Conservation (phyloP, 345 rosid genomes). For the Erodium maritimum region DNA sequence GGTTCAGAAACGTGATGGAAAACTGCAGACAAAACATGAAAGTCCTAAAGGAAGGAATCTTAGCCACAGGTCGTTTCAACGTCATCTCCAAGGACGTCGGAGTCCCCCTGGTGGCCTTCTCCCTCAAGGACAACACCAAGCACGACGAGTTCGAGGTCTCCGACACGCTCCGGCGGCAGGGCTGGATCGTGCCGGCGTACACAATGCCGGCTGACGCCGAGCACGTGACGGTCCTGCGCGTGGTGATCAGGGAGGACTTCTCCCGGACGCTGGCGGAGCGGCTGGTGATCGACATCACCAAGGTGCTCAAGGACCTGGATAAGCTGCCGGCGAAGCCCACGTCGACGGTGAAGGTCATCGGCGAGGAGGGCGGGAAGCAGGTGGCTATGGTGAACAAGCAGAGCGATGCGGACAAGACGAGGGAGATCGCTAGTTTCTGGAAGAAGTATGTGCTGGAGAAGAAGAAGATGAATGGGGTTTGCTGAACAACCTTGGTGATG, state of each 20-base stretch:
- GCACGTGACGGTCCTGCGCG: background rate
- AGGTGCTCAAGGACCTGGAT: background rate
- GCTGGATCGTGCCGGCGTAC: background rate
- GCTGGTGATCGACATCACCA: background rate
- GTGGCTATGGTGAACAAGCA: background rate
- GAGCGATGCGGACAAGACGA: background rate
- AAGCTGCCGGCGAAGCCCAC: background rate
- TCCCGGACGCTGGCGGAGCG: background rate
- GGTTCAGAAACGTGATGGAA: background rate
- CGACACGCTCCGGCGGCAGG: background rate
- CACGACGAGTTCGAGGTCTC: background rate
- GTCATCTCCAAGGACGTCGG: background rate
- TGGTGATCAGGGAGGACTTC: background rate
- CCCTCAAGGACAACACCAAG: background rate
- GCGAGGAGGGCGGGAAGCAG: background rate
- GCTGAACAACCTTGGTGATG: no score
- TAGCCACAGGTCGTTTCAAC: background rate
- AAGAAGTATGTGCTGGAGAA: background rate
- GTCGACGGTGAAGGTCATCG: background rate
- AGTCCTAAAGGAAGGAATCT: background rate
- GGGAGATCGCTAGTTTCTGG: background rate
- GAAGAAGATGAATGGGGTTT: background rate
- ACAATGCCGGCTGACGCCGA: background rate
- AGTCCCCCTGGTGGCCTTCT: background rate
- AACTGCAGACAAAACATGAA: background rate